A percentile compares a stretch with the other conserved stretches of the same genome.
phyloP scores from a whole-genome alignment of 108 stramenopile genomes.

The Fragilaria radians region DNA sequence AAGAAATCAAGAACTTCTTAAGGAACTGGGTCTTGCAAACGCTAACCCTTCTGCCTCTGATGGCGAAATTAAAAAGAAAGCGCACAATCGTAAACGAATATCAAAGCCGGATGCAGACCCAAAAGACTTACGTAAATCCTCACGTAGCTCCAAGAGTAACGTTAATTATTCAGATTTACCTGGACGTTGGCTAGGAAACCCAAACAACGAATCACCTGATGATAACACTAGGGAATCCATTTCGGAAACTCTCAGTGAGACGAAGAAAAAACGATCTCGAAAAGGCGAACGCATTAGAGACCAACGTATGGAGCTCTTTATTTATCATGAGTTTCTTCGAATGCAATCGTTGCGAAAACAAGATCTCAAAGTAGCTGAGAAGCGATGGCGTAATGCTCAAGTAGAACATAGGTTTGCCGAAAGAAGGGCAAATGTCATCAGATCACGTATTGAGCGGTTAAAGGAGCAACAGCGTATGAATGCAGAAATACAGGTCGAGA shows the following conservation, averaged over 20 bases:
- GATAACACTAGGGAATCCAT: too few species aligned
- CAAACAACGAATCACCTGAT: too few species aligned
- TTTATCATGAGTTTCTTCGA: slow-evolving; percentile 35
- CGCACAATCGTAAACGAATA: neutral
- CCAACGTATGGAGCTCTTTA: slow-evolving; percentile 12
- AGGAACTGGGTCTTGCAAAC: slow-evolving; percentile 45
- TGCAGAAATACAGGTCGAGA: slow-evolving; percentile 9
- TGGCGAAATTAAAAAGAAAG: too few species aligned
- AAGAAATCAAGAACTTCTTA: slow-evolving; percentile 58
- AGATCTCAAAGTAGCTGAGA: slow-evolving; percentile 13
- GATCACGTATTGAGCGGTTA: neutral
- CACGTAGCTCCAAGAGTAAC: neutral
- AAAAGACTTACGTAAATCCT: neutral
- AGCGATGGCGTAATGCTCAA: slow-evolving; percentile 9
- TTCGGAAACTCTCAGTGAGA: neutral
- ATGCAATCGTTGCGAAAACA: slow-evolving; percentile 14
- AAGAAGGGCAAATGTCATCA: neutral
- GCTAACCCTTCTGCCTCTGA: neutral
- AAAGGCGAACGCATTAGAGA: neutral
- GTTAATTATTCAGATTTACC: neutral
- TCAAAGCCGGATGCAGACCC: neutral
- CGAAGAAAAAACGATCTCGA: slow-evolving; percentile 2
- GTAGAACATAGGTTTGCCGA: slow-evolving; percentile 19
- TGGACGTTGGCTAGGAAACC: neutral
- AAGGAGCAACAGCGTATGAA: neutral